These are phyloP conservation scores for Anastatica hierochuntica DNA, from an alignment of 345 rosid genomes.

Conservation along the genomic window DNA sequence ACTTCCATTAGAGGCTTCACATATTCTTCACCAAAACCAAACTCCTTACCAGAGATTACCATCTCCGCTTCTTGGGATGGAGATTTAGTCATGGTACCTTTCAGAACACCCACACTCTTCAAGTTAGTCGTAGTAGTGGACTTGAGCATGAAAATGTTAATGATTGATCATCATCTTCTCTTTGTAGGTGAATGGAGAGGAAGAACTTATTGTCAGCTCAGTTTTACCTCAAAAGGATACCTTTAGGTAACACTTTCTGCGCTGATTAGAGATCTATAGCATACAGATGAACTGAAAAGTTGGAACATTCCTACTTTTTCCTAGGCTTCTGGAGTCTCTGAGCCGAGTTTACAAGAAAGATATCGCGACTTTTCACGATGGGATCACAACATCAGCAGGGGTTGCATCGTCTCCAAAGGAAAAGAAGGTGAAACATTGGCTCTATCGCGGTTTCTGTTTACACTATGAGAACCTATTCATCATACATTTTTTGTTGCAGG, in stretches of 20 bases:
- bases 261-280: neutral
- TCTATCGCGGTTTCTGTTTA: neutral
- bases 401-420: conserved; percentile 37
- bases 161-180: neutral
- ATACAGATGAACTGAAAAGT: neutral
- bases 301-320: neutral
- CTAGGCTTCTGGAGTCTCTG: conserved; percentile 47
- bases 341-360: conserved; percentile 52
- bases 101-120: conserved; percentile 13
- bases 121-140: neutral
- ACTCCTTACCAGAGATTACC: conserved; percentile 36
- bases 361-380: conserved; percentile 29
- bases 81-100: conserved; percentile 57
- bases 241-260: conserved; percentile 35
- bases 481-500: conserved; percentile 28
- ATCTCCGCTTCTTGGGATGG: conserved; percentile 65
- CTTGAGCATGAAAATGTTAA: neutral
- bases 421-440: conserved; percentile 48
- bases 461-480: neutral
- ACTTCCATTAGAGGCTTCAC: conserved; percentile 52
- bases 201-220: conserved; percentile 54
- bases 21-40: conserved; percentile 36
- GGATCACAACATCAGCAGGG: conserved; percentile 22
- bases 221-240: conserved; percentile 45
- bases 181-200: conserved; percentile 64